phyloP scores from a whole-genome alignment of 495 filamentous ascomycete genomes.

The Penicillium verhagenii region DNA sequence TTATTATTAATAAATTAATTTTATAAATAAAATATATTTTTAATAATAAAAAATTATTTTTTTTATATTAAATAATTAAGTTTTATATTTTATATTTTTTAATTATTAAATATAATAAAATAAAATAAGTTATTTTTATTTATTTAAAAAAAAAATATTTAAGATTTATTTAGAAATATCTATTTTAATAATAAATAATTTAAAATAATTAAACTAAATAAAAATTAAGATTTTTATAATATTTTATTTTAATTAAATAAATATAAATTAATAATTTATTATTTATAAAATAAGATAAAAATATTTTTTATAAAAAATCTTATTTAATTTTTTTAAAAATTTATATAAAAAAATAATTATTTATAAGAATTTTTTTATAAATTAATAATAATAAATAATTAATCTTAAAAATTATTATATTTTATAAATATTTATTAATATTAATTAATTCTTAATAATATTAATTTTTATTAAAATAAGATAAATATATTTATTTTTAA shows the following conservation, averaged over 20 bases:
- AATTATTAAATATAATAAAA: not conserved
- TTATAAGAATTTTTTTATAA: not conserved
- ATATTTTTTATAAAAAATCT: not conserved
- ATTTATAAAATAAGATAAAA: not conserved
- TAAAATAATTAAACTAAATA: not conserved
- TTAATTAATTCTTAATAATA: not conserved
- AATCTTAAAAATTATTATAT: not conserved
- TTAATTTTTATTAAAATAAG: not conserved
- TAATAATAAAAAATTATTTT: not conserved
- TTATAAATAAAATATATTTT: not conserved
- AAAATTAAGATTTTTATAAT: not conserved
- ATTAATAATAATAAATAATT: not conserved
- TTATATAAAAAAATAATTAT: not conserved
- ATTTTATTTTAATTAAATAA: not conserved
- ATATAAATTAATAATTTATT: not conserved
- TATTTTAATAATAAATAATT: not conserved
- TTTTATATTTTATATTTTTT: not conserved
- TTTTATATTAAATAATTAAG: not conserved
- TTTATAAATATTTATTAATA: not conserved
- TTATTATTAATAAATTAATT: not conserved
- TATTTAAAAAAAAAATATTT: not conserved
- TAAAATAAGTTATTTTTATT: not conserved
- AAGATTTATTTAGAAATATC: not conserved
- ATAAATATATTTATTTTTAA: not conserved
- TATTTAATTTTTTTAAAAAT: not conserved